phyloP scores from a whole-genome alignment of 768 basidiomycete genomes.

The Termitomyces sp. region DNA sequence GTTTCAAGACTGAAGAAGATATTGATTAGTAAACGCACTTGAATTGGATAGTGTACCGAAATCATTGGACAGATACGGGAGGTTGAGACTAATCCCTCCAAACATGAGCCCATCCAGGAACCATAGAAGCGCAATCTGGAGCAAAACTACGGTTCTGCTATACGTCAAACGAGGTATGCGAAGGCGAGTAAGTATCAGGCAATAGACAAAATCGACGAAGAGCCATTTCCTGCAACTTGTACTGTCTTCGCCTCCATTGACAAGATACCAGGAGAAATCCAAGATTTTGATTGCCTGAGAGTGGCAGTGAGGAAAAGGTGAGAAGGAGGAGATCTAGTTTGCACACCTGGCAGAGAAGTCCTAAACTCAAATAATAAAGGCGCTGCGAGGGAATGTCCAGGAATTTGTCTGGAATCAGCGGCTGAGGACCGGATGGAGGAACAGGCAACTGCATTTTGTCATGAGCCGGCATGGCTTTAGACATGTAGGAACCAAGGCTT shows the following conservation, averaged over 20 bases:
- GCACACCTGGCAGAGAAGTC: slow-evolving; percentile 69
- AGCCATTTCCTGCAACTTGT: slow-evolving; percentile 63
- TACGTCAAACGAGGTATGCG: slow-evolving; percentile 74
- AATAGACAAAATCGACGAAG: slow-evolving; percentile 60
- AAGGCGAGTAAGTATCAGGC: slow-evolving; percentile 49
- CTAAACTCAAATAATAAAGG: slow-evolving; percentile 71
- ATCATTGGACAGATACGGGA: slow-evolving; percentile 4
- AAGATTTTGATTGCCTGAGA: slow-evolving; percentile 68
- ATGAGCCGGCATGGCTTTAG: slow-evolving; percentile 14
- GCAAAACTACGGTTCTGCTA: slow-evolving; percentile 50
- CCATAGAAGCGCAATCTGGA: slow-evolving; percentile 58
- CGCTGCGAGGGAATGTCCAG: slow-evolving; percentile 77
- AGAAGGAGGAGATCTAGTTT: not conserved
- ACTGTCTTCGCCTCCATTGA: slow-evolving; percentile 36
- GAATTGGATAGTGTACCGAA: slow-evolving; percentile 14
- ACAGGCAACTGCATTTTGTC: slow-evolving; percentile 7
- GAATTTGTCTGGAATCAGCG: slow-evolving; percentile 70
- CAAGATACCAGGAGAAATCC: slow-evolving; percentile 58
- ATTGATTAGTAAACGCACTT: slow-evolving; percentile 19
- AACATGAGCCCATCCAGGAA: slow-evolving; percentile 67
- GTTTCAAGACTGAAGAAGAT: not conserved
- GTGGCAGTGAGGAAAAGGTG: not conserved
- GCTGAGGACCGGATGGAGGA: slow-evolving; percentile 13
- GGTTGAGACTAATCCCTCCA: slow-evolving; percentile 60
- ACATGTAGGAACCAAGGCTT: not conserved